These are phyloP conservation scores for Aspergillus hiratsukae DNA, from an alignment of 2,329 filamentous ascomycete genomes.

Conservation along the genomic window DNA sequence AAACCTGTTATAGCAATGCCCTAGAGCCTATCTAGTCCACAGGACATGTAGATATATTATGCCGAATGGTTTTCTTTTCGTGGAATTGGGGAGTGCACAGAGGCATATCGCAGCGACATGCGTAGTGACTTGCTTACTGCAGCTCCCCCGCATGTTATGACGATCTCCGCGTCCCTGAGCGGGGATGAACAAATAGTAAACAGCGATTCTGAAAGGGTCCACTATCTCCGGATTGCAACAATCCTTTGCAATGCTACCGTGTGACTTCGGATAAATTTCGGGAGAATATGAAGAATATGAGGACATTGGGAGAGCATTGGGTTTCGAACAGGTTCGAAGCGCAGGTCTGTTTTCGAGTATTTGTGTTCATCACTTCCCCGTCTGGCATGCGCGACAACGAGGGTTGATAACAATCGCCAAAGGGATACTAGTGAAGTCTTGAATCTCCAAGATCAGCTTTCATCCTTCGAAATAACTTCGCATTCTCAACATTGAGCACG, in stretches of 20 bases:
- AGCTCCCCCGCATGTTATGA: background rate
- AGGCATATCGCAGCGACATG: background rate
- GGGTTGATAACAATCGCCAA: background rate
- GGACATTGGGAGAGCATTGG: background rate
- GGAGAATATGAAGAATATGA: background rate
- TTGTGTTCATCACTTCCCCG: background rate
- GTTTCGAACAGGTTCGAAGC: background rate
- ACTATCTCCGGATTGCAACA: background rate
- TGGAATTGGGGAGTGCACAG: no score
- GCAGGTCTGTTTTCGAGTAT: background rate
- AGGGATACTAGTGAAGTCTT: background rate
- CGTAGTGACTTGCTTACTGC: background rate
- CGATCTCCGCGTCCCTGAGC: background rate
- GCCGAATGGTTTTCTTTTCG: no score
- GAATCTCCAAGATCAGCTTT: background rate
- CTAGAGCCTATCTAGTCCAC: background rate
- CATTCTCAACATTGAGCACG: background rate
- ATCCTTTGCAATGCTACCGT: background rate
- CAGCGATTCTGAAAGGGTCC: background rate
- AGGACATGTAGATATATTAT: background rate
- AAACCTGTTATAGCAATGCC: background rate
- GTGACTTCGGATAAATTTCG: background rate
- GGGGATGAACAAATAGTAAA: background rate
- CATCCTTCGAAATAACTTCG: background rate
- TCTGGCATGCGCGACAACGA: background rate